phyloP scores from a whole-genome alignment of 257 asterid genomes.

The Nicotiana tomentosiformis region DNA sequence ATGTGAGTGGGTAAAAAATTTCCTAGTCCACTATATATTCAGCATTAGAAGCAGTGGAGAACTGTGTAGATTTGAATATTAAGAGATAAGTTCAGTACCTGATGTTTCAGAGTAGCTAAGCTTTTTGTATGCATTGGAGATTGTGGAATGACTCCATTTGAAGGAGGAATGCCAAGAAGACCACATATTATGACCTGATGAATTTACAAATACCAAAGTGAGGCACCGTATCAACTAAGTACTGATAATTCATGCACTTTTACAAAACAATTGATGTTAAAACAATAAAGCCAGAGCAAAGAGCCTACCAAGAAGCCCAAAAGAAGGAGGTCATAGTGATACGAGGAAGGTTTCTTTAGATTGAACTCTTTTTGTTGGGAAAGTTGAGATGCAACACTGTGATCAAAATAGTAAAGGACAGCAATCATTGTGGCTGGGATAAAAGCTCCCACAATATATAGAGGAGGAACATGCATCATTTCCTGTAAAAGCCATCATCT shows the following conservation, averaged over 20 bases:
- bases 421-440: conserved; percentile 99
- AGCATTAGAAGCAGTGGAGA: not conserved
- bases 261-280: not conserved
- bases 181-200: conserved; percentile 85
- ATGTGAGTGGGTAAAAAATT: not conserved
- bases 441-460: conserved; percentile 85
- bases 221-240: not conserved
- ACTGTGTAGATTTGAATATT: not conserved
- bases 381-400: conserved; percentile 97
- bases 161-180: conserved; percentile 93
- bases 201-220: not conserved
- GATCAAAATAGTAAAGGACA: conserved; percentile 96
- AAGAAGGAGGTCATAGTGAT: conserved; percentile 94
- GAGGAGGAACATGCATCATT: conserved; percentile 77
- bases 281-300: not conserved
- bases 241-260: not conserved
- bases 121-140: conserved; percentile 99
- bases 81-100: conserved; percentile 37
- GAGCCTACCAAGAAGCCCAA: conserved; percentile 82
- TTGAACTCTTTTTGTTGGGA: conserved; percentile 93
- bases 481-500: conserved; percentile 44
- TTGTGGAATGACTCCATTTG: conserved; percentile 98
- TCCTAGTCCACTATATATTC: not conserved
- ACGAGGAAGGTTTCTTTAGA: conserved; percentile 84
- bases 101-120: conserved; percentile 93